Percentiles rank a stretch among this genome's conserved stretches.
Conservation (phyloP, 164 flowering plant genomes). For the Vitis amurensis region DNA sequence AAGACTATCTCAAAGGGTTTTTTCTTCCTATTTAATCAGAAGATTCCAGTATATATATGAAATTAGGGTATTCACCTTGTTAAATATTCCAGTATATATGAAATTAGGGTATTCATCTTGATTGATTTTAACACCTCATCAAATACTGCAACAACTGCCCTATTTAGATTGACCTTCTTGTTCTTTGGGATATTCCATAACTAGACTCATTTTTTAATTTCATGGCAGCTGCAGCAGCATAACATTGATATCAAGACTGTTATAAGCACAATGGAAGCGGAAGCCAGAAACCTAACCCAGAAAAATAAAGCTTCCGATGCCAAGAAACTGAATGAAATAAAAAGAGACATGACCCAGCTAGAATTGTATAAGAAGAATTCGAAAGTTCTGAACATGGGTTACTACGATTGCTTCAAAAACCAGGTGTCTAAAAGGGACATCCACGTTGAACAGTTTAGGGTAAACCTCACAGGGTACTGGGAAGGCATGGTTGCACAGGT, state of each 20-base stretch:
- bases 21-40: too few relatives aligned
- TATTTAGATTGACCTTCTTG: too few relatives aligned
- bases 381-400: slow-evolving; percentile 24
- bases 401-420: slow-evolving; percentile 46
- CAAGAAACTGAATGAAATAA: slow-evolving; percentile 30
- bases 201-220: background rate
- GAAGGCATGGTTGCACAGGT: slow-evolving; percentile 28
- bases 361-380: slow-evolving; percentile 51
- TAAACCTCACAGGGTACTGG: slow-evolving; percentile 38
- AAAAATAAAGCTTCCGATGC: slow-evolving; percentile 8
- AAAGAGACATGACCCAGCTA: slow-evolving; percentile 30
- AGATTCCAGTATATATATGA: too few relatives aligned
- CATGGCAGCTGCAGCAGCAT: slow-evolving; percentile 10
- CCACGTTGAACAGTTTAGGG: slow-evolving; percentile 14
- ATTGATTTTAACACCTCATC: too few relatives aligned
- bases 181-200: too few relatives aligned
- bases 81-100: too few relatives aligned
- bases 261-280: slow-evolving; percentile 5
- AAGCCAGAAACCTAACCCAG: background rate
- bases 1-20: too few relatives aligned
- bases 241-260: background rate
- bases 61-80: too few relatives aligned
- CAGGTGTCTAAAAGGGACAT: background rate
- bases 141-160: too few relatives aligned
- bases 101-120: too few relatives aligned